These are phyloP conservation scores for Cryptococcus neoformans DNA, from an alignment of 1,284 basidiomycete genomes.

Conservation along the genomic window DNA sequence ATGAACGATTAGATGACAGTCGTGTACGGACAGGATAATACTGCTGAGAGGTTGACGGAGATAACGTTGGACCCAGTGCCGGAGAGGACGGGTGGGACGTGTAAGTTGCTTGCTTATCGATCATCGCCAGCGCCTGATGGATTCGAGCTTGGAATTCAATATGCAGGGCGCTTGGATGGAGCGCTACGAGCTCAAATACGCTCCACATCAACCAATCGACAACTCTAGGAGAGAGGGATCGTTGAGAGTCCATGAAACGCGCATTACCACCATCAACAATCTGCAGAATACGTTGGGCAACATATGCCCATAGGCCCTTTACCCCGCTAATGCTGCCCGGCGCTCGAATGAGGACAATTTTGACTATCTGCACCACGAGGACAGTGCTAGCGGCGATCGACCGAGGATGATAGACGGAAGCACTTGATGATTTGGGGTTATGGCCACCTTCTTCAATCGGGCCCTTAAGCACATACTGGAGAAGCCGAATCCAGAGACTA, in stretches of 20 bases:
- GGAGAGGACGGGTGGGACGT: slow-evolving; percentile 9
- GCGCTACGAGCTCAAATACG: slow-evolving; percentile 62
- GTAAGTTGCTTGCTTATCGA: slow-evolving; percentile 11
- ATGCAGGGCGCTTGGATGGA: slow-evolving; percentile 61
- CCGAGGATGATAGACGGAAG: neutral
- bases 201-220: slow-evolving; percentile 75
- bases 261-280: slow-evolving; percentile 24
- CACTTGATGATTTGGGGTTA: neutral
- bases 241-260: slow-evolving; percentile 12
- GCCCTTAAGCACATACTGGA: slow-evolving; percentile 57
- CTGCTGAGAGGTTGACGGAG: slow-evolving; percentile 9
- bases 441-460: slow-evolving; percentile 31
- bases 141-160: slow-evolving; percentile 63
- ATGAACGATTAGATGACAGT: slow-evolving; percentile 16
- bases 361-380: slow-evolving; percentile 64
- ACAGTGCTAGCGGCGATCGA: slow-evolving; percentile 35
- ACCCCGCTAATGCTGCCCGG: slow-evolving; percentile 27
- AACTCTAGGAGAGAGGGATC: slow-evolving; percentile 14
- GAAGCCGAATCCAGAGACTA: slow-evolving; percentile 63
- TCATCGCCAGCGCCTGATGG: slow-evolving; percentile 37
- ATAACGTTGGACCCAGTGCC: slow-evolving; percentile 3
- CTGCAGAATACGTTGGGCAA: slow-evolving; percentile 17
- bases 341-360: slow-evolving; percentile 64
- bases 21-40: slow-evolving; percentile 13
- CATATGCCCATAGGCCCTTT: slow-evolving; percentile 37